Percentiles rank a stretch among this genome's conserved stretches.
These are phyloP conservation scores for Diaporthe humulicola DNA, from an alignment of 2,329 filamentous ascomycete species.

Conservation along the genomic window DNA sequence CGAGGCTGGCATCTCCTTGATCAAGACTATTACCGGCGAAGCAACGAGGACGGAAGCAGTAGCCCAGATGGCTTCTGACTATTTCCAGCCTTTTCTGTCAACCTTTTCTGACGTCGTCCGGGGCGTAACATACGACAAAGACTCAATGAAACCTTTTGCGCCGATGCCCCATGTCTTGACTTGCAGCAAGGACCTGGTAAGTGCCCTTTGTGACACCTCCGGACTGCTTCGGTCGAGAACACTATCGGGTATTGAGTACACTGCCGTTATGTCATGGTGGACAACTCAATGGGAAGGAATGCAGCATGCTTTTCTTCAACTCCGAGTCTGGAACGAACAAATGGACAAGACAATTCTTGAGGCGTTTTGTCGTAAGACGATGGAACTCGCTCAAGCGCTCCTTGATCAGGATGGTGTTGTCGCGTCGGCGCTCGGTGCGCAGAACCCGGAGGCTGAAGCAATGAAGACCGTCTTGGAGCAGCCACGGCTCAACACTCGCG, in stretches of 20 bases:
- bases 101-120: slow-evolving; percentile 59
- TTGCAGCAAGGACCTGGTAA: slow-evolving; percentile 69
- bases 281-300: slow-evolving; percentile 85
- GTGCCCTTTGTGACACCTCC: slow-evolving; percentile 67
- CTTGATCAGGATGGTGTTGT: slow-evolving; percentile 90
- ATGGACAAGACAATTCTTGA: slow-evolving; percentile 86
- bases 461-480: slow-evolving; percentile 70
- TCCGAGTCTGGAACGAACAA: slow-evolving; percentile 84
- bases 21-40: slow-evolving; percentile 85
- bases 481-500: slow-evolving; percentile 73
- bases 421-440: slow-evolving; percentile 71
- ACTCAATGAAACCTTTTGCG: slow-evolving; percentile 63
- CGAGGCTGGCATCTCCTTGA: slow-evolving; percentile 82
- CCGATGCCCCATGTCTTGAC: slow-evolving; percentile 70
- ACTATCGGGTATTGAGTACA: slow-evolving; percentile 72
- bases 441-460: slow-evolving; percentile 52
- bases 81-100: slow-evolving; percentile 58
- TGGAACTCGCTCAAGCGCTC: slow-evolving; percentile 90
- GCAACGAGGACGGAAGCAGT: slow-evolving; percentile 64
- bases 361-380: slow-evolving; percentile 93
- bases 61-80: slow-evolving; percentile 58
- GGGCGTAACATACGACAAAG: slow-evolving; percentile 56
- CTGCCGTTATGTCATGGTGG: slow-evolving; percentile 84
- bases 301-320: slow-evolving; percentile 83
- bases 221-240: slow-evolving; percentile 68